Evolutionary conservation across 495 filamentous ascomycete species (phyloP), one percentile per base, ranked within the genome.

Genomic region (Tuber brumale): DNA sequence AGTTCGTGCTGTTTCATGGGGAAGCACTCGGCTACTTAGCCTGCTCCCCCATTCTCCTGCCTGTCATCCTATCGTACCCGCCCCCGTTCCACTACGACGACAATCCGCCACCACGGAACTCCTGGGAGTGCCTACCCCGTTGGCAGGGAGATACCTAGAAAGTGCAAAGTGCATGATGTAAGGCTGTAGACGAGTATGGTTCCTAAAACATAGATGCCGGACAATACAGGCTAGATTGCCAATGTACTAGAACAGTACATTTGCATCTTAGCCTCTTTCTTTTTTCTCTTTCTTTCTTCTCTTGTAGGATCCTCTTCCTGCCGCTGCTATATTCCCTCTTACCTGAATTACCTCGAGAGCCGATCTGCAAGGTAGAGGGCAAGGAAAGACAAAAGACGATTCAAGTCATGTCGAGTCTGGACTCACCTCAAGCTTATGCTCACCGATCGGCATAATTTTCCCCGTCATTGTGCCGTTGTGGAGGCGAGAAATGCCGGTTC

Each of bases 61-160:
- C 12, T n/a, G n/a, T 66, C 57, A 66, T 66, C 57, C 57, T 31
- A 66, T 66, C 57, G 12, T 66, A 66, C 57, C 57, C 57, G 57
- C 57, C 57, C 27, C 27, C 57, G 27, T 66, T 66, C 57, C 12
- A 66, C 57, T 21, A 6, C 57, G 57, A 66, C n/a, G 57, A 31
- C 57, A 4, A 31, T 66, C n/a, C 57, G 27, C 57, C 57, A 66
- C 57, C 12, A 18, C 57, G 57, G 57, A 66, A 66, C 27, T 66
- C n/a, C n/a, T 31, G 57, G 57, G 57, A 27, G 57, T 66, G 12
- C 57, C 31, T 31, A 16, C 57, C 57, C 57, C 57, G 57, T 12
- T 6, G n/a, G 27, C 57, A 66, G n/a, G n/a, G 57, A 31, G 57
- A 66, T 66, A 27, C 57, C 31, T 66, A 18, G 27, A 66, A 66